phyloP scores from a whole-genome alignment of 768 basidiomycete species.

The Xerocomellus intermedius region DNA sequence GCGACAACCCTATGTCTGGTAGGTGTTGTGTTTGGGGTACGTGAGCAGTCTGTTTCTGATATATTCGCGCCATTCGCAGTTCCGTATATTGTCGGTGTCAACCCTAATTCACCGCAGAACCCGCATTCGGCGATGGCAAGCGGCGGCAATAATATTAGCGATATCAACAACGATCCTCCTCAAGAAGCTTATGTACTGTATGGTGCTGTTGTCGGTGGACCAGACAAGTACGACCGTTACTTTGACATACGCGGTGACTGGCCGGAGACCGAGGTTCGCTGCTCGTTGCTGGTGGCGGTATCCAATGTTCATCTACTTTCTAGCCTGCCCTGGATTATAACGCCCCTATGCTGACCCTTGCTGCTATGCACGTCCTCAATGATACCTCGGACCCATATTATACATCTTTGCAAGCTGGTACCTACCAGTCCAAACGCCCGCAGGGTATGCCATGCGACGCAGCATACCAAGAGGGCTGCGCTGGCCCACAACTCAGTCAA shows the following conservation, averaged over 20 bases:
- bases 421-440: slow-evolving; percentile 60
- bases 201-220: slow-evolving; percentile 88
- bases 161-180: slow-evolving; percentile 70
- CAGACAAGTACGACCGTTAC: slow-evolving; percentile 69
- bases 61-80: background rate
- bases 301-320: slow-evolving; percentile 13
- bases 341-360: slow-evolving; percentile 84
- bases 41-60: background rate
- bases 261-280: slow-evolving; percentile 77
- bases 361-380: slow-evolving; percentile 72
- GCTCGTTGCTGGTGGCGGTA: background rate
- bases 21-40: slow-evolving; percentile 15
- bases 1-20: slow-evolving; percentile 90
- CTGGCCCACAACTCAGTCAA: slow-evolving; percentile 51
- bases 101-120: slow-evolving; percentile 88
- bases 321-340: slow-evolving; percentile 86
- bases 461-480: slow-evolving; percentile 56
- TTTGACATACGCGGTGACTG: slow-evolving; percentile 88
- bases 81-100: slow-evolving; percentile 78
- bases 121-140: slow-evolving; percentile 90
- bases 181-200: slow-evolving; percentile 78
- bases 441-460: slow-evolving; percentile 76
- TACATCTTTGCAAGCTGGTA: slow-evolving; percentile 65
- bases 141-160: slow-evolving; percentile 68
- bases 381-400: slow-evolving; percentile 75